Evolutionary conservation across 1,139 yeast genomes (phyloP).

Genomic region (Debaryomycetaceae sp.): DNA sequence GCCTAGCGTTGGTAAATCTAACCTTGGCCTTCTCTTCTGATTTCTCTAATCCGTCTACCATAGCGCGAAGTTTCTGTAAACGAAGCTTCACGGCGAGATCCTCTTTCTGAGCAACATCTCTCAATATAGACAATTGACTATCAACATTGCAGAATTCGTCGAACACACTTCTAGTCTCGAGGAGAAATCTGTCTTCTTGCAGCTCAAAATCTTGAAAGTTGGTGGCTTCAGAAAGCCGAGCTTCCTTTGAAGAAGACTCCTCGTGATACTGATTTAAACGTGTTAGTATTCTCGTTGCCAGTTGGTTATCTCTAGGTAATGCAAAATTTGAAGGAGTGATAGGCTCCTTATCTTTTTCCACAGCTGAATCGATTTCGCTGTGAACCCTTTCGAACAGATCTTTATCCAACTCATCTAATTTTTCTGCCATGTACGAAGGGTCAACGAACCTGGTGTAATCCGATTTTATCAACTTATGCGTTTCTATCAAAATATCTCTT

Average conservation of each 20-base stretch:
- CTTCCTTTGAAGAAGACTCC: conserved; percentile 7
- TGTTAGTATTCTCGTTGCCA: conserved; percentile 11
- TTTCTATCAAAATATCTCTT: conserved; percentile 30
- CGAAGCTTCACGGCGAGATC: conserved; percentile 24
- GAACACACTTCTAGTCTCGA: conserved; percentile 19
- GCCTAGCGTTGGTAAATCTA: conserved; percentile 6
- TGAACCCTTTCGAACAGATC: conserved; percentile 23
- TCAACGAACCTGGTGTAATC: conserved; percentile 42
- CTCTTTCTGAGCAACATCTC: conserved; percentile 23
- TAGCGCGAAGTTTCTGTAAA: conserved; percentile 28
- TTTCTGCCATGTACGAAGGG: conserved; percentile 14
- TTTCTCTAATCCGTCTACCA: conserved; percentile 34
- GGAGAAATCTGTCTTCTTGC: conserved; percentile 22
- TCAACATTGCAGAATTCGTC: conserved; percentile 21
- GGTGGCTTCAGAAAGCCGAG: conserved; percentile 3
- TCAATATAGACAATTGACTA: conserved; percentile 18
- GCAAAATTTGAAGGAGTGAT: conserved; percentile 1
- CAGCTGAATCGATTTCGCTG: conserved; percentile 25
- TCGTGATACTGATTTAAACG: conserved; percentile 14
- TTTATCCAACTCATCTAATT: conserved; percentile 42
- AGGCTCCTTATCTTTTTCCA: not conserved
- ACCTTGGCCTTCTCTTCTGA: conserved; percentile 36
- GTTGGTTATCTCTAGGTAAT: conserved; percentile 12
- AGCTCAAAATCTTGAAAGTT: conserved; percentile 8
- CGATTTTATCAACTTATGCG: conserved; percentile 39